These are phyloP conservation scores for Kodamaea suecica DNA, from an alignment of 1,139 yeast species.

Conservation along the genomic window DNA sequence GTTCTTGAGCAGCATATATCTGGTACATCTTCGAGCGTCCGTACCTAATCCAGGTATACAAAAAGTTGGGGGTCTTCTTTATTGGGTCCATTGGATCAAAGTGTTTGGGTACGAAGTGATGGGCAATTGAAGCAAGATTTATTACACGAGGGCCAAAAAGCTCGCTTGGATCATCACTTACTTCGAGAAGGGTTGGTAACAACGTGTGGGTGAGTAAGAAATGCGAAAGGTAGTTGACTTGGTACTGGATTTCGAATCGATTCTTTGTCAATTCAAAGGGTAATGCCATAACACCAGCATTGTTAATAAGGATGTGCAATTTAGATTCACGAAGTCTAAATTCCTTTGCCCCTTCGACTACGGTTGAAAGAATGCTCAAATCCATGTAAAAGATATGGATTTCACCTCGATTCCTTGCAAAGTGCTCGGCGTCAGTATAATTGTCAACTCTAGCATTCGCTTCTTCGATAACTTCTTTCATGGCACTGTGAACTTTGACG, in stretches of 20 bases:
- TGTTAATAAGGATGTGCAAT: conserved; percentile 36
- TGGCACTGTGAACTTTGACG: conserved; percentile 54
- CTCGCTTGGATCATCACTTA: conserved; percentile 15
- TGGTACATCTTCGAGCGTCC: conserved; percentile 34
- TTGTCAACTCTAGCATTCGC: conserved; percentile 36
- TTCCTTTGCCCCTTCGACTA: conserved; percentile 28
- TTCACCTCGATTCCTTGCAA: conserved; percentile 22
- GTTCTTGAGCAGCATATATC: conserved; percentile 30
- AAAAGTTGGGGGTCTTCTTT: conserved; percentile 23
- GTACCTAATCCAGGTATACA: conserved; percentile 35
- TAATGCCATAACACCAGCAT: conserved; percentile 44
- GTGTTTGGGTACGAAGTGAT: conserved; percentile 23
- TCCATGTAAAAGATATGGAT: conserved; percentile 31
- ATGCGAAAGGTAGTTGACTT: conserved; percentile 38
- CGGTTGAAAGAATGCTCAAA: conserved; percentile 30
- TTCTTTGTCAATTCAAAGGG: conserved; percentile 37
- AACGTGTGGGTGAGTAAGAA: conserved; percentile 31
- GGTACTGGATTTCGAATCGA: conserved; percentile 41
- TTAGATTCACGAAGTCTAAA: conserved; percentile 25
- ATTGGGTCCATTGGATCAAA: conserved; percentile 25
- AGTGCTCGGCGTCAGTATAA: conserved; percentile 19
- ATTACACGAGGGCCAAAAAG: conserved; percentile 30
- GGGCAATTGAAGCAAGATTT: conserved; percentile 34
- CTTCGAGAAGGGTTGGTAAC: conserved; percentile 27
- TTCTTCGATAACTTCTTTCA: conserved; percentile 51